A percentile compares a stretch with the other conserved stretches of the same genome.
phyloP scores from a whole-genome alignment of 768 basidiomycete species.

The Trametes cinnabarina region DNA sequence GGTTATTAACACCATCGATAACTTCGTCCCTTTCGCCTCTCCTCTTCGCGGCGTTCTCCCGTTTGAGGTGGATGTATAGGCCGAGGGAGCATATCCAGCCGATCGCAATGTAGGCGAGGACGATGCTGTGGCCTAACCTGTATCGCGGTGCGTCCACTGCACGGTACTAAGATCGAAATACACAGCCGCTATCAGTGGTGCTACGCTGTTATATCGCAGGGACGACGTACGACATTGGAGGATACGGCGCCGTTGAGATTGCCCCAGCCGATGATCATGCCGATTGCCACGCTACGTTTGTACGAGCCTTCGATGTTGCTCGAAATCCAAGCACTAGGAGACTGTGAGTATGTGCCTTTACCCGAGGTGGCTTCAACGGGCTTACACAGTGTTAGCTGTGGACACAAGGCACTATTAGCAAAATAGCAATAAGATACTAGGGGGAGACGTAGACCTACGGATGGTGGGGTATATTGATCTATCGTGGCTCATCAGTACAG shows the following conservation, averaged over 20 bases:
- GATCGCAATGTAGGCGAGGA: constrained; percentile 67
- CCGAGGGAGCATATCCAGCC: constrained; percentile 54
- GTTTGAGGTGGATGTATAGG: constrained; percentile 46
- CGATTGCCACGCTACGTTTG: constrained; percentile 68
- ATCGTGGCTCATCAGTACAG: not conserved
- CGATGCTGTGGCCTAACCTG: constrained; percentile 65
- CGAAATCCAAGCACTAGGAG: constrained; percentile 62
- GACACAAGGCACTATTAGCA: not conserved
- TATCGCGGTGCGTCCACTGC: constrained; percentile 65
- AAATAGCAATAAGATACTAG: too few species aligned
- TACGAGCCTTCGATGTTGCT: constrained; percentile 73
- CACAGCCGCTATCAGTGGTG: not conserved
- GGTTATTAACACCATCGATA: constrained; percentile 49
- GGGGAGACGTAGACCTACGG: constrained; percentile 31
- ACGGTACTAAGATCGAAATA: constrained; percentile 50
- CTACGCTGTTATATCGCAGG: too few species aligned
- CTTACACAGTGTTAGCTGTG: constrained; percentile 47
- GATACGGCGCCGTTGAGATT: constrained; percentile 70
- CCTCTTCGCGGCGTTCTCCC: constrained; percentile 64
- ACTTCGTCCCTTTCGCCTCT: constrained; percentile 69
- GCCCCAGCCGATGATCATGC: constrained; percentile 67
- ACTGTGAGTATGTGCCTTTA: not conserved
- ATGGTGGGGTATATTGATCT: constrained; percentile 49
- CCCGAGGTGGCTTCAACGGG: constrained; percentile 2
- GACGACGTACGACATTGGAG: constrained; percentile 58